Conservation (phyloP, 257 asterid genomes). For the Anisodus acutangulus region DNA sequence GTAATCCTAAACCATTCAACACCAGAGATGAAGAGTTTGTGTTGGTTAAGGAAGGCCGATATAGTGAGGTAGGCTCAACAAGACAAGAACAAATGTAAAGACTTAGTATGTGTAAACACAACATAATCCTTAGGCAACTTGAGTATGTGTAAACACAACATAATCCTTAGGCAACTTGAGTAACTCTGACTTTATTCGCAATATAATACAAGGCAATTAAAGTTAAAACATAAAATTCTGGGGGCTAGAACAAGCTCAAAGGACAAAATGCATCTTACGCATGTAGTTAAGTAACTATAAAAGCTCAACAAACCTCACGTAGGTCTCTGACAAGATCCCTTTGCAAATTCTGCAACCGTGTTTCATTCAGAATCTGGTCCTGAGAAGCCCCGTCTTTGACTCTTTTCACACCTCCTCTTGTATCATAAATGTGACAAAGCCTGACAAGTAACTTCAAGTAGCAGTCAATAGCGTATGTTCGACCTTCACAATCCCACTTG, state of each 20-base stretch:
- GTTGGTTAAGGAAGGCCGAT: not conserved
- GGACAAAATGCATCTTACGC: slow-evolving; percentile 1
- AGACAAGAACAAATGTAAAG: slow-evolving; percentile 6
- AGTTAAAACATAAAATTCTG: not conserved
- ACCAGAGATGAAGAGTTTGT: slow-evolving; percentile 5
- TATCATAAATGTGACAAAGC: slow-evolving; percentile 85
- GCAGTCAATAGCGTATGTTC: slow-evolving; percentile 93
- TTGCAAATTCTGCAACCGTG: slow-evolving; percentile 83
- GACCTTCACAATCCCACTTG: slow-evolving; percentile 91
- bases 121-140: not conserved
- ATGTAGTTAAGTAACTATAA: not conserved
- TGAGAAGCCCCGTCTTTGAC: slow-evolving; percentile 96
- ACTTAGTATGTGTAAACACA: not conserved
- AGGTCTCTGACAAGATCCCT: slow-evolving; percentile 80
- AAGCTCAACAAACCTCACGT: slow-evolving; percentile 64
- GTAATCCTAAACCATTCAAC: not conserved
- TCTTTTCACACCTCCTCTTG: slow-evolving; percentile 90
- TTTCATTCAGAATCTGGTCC: slow-evolving; percentile 88
- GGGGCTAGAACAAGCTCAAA: not conserved
- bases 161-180: slow-evolving; percentile 1
- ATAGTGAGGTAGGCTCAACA: not conserved
- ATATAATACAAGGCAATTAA: slow-evolving; percentile 8
- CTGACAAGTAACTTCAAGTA: slow-evolving; percentile 86
- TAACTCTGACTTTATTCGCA: not conserved
- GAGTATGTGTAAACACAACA: not conserved